Evolutionary conservation across 78 protist species (phyloP).

Genomic region (Cavenderia fasciculata): DNA sequence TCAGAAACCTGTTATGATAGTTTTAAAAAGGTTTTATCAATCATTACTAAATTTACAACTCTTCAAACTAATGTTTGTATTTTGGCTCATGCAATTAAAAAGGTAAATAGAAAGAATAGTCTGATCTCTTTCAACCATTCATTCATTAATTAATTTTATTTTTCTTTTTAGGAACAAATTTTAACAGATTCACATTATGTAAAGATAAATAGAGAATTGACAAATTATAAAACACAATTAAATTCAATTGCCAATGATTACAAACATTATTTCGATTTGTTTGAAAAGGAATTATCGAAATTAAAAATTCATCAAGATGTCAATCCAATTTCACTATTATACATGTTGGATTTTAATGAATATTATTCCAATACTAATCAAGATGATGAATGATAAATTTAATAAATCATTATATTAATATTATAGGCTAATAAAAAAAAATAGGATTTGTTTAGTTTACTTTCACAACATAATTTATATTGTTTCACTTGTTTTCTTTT

Average conservation of each 20-base stretch:
- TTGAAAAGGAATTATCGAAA: conserved; percentile 21
- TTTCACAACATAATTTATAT: no score
- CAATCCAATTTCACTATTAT: conserved; percentile 56
- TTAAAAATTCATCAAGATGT: conserved; percentile 42
- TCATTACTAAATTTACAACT: conserved; percentile 16
- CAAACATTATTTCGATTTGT: background rate
- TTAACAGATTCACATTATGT: background rate
- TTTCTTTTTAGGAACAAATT: background rate
- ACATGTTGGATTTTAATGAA: conserved; percentile 74
- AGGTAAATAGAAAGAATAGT: background rate
- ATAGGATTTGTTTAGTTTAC: no score
- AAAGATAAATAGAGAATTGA: background rate
- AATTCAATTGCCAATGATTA: background rate
- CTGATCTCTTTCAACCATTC: background rate
- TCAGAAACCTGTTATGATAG: conserved; percentile 34
- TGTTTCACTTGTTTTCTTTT: no score
- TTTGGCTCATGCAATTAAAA: conserved; percentile 1
- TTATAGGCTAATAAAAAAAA: no score
- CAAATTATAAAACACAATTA: conserved; percentile 10
- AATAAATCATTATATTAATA: no score
- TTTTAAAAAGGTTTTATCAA: conserved; percentile 9
- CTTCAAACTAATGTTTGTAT: conserved; percentile 1
- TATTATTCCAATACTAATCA: conserved; percentile 36
- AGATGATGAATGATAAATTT: no score
- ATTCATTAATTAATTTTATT: background rate